Percentiles rank a stretch among this genome's conserved stretches.
Conservation (phyloP, 352 stramenopile species). For the Globisporangium recalcitrans region DNA sequence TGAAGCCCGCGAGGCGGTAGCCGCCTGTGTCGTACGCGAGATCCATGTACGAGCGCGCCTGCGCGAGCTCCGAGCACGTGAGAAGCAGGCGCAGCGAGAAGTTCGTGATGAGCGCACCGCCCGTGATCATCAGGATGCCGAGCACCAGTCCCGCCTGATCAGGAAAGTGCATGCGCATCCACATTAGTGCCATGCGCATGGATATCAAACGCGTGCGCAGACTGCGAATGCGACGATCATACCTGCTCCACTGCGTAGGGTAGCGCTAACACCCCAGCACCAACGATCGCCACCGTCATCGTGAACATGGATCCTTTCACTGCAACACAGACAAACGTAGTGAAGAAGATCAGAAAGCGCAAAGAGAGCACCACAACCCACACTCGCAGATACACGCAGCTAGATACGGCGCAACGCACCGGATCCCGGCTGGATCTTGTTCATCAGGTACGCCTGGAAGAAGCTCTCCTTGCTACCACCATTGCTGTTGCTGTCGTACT, state of each 20-base stretch:
- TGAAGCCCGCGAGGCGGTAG: slow-evolving; percentile 58
- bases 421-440: slow-evolving; percentile 82
- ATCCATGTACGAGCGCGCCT: slow-evolving; percentile 81
- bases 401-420: slow-evolving; percentile 22
- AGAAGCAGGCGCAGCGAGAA: slow-evolving; percentile 82
- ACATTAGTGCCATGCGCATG: not conserved
- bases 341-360: not conserved
- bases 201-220: too few species aligned
- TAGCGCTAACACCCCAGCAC: slow-evolving; percentile 73
- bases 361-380: not conserved
- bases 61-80: slow-evolving; percentile 64
- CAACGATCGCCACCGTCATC: slow-evolving; percentile 85
- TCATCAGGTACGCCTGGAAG: slow-evolving; percentile 68
- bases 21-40: slow-evolving; percentile 64
- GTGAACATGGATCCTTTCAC: slow-evolving; percentile 90
- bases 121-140: slow-evolving; percentile 59
- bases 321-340: slow-evolving; percentile 15
- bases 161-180: not conserved
- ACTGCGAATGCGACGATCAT: too few species aligned
- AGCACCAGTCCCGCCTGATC: slow-evolving; percentile 51
- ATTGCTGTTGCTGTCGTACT: slow-evolving; percentile 9
- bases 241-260: slow-evolving; percentile 77
- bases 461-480: slow-evolving; percentile 28
- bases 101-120: slow-evolving; percentile 68
- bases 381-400: not conserved